Evolutionary conservation across 2,329 filamentous ascomycete genomes (phyloP).

Genomic region (Sclerotinia sclerotiorum): DNA sequence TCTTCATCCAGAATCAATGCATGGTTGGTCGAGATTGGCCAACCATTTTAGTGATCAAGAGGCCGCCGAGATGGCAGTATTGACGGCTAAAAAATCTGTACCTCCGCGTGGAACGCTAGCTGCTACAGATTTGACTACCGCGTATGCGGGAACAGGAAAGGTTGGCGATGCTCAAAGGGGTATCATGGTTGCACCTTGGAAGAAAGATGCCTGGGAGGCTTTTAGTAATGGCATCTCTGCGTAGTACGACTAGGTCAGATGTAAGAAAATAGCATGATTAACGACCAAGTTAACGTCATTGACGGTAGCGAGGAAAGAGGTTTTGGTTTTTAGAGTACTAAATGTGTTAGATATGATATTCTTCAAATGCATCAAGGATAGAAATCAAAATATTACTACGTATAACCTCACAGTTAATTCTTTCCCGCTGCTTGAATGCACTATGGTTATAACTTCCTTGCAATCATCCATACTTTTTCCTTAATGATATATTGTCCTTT

Average conservation of each 20-base stretch:
- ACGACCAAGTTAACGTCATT: not conserved
- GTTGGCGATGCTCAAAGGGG: conserved; percentile 74
- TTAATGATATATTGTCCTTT: no score
- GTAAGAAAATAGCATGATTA: not conserved
- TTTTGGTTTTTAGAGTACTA: not conserved
- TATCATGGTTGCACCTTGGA: conserved; percentile 81
- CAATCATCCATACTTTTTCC: not conserved
- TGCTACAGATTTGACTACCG: conserved; percentile 67
- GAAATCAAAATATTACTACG: no score
- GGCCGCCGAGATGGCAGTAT: conserved; percentile 75
- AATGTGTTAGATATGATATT: not conserved
- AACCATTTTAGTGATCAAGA: conserved; percentile 53
- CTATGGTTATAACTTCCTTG: not conserved
- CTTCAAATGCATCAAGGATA: not conserved
- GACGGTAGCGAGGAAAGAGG: not conserved
- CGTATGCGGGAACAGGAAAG: conserved; percentile 72
- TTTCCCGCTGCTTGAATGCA: no score
- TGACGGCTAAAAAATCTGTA: conserved; percentile 72
- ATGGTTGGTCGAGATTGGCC: conserved; percentile 78
- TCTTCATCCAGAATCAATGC: conserved; percentile 74
- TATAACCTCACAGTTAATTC: no score
- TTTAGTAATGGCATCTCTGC: conserved; percentile 17
- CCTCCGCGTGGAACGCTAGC: conserved; percentile 70
- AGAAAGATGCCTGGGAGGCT: conserved; percentile 33
- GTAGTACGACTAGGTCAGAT: not conserved